phyloP scores from a whole-genome alignment of 352 stramenopile species.

The Thalassiosira livingstoniorum region DNA sequence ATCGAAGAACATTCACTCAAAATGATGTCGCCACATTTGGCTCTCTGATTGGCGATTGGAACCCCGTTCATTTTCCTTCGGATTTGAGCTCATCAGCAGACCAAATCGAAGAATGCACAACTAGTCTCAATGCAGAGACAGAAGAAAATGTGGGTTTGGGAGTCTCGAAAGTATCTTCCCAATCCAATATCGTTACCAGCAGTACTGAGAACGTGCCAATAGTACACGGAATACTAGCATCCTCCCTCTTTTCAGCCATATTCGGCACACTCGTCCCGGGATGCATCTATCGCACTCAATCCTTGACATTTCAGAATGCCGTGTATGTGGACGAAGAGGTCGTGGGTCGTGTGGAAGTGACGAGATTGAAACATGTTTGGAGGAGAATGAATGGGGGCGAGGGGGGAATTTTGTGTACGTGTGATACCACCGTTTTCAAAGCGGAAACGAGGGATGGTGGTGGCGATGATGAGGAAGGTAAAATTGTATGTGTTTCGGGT shows the following conservation, averaged over 20 bases:
- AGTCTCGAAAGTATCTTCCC: too few relatives aligned
- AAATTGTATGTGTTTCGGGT: slow-evolving; percentile 48
- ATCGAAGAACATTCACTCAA: slow-evolving; percentile 56
- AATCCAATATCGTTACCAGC: too few relatives aligned
- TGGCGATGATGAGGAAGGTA: not conserved
- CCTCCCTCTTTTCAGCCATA: slow-evolving; percentile 78
- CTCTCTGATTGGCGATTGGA: slow-evolving; percentile 69
- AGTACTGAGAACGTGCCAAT: slow-evolving; percentile 40
- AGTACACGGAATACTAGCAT: slow-evolving; percentile 79
- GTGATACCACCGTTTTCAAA: slow-evolving; percentile 58
- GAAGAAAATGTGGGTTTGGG: too few relatives aligned
- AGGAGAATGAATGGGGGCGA: slow-evolving; percentile 1
- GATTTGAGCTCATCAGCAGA: not conserved
- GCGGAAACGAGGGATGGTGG: not conserved
- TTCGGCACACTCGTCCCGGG: slow-evolving; percentile 78
- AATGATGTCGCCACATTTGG: slow-evolving; percentile 66
- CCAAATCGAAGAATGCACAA: not conserved
- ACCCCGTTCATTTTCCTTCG: slow-evolving; percentile 70
- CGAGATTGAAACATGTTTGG: slow-evolving; percentile 44
- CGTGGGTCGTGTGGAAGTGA: slow-evolving; percentile 61
- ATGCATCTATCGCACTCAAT: slow-evolving; percentile 75
- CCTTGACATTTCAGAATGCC: slow-evolving; percentile 65
- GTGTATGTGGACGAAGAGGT: slow-evolving; percentile 65
- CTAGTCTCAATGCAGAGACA: too few relatives aligned
- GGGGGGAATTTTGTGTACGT: slow-evolving; percentile 65